A percentile compares a stretch with the other conserved stretches of the same genome.
Conservation (phyloP, 352 stramenopile genomes). For the Globisporangium irregulare region DNA sequence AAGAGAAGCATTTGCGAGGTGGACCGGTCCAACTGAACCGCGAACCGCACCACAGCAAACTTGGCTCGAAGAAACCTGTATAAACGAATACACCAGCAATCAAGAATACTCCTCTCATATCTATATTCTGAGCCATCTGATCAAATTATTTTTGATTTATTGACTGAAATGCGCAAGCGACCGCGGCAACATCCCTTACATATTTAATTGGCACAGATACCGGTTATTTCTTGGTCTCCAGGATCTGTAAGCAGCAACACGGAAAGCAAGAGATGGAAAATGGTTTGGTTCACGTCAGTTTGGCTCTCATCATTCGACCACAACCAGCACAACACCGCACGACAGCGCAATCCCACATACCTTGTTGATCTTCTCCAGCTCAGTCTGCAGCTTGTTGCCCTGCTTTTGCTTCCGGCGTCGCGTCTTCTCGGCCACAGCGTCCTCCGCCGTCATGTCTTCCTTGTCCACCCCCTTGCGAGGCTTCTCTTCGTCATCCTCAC, state of each 20-base stretch:
- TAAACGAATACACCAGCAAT: not conserved
- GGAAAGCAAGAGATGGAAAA: not conserved
- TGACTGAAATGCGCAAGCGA: not conserved
- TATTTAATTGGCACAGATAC: not conserved
- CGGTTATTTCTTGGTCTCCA: slow-evolving; percentile 9
- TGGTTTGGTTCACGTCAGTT: not conserved
- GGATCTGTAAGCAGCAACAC: not conserved
- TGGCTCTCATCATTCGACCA: not conserved
- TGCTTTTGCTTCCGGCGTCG: slow-evolving; percentile 66
- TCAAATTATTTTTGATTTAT: not conserved
- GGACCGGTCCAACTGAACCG: slow-evolving; percentile 9
- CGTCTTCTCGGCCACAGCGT: slow-evolving; percentile 24
- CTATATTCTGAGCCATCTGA: not conserved
- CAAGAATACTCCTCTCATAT: not conserved
- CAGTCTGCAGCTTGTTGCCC: slow-evolving; percentile 60
- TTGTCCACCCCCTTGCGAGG: slow-evolving; percentile 27
- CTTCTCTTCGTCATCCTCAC: slow-evolving; percentile 67
- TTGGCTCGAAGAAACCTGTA: slow-evolving; percentile 4
- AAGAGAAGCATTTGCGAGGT: slow-evolving; percentile 5
- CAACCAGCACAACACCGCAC: not conserved
- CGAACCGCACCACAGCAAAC: not conserved
- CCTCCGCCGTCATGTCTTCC: slow-evolving; percentile 24
- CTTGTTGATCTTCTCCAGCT: slow-evolving; percentile 76
- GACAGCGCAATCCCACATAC: slow-evolving; percentile 24
- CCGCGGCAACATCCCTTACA: not conserved